phyloP scores from a whole-genome alignment of 2,329 filamentous ascomycete genomes.

The Epicoccum nigrum region DNA sequence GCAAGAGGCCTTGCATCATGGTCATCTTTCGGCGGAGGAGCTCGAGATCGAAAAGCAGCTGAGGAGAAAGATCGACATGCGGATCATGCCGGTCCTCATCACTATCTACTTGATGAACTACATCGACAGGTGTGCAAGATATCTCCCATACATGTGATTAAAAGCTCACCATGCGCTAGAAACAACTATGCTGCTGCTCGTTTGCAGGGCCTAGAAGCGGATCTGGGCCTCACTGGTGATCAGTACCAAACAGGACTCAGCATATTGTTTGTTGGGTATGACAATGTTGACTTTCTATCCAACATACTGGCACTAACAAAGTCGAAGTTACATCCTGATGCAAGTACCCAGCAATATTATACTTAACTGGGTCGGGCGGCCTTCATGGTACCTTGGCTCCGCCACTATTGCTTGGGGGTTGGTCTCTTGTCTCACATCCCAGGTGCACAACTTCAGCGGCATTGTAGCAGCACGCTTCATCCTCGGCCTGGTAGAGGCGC shows the following conservation, averaged over 20 bases:
- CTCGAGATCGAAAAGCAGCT: conserved; percentile 38
- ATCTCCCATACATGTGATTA: no score
- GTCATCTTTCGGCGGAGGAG: conserved; percentile 26
- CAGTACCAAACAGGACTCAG: conserved; percentile 25
- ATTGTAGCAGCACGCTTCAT: conserved; percentile 52
- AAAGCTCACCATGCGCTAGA: conserved; percentile 6
- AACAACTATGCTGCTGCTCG: conserved; percentile 39
- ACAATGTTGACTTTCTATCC: conserved; percentile 26
- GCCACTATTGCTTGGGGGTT: conserved; percentile 54
- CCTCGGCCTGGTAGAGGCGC: conserved; percentile 40
- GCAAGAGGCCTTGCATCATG: conserved; percentile 23
- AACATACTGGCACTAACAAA: not conserved
- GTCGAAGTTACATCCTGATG: conserved; percentile 62
- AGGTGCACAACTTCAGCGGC: conserved; percentile 51
- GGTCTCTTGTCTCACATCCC: conserved; percentile 55
- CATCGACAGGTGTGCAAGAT: conserved; percentile 26
- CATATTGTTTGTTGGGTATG: conserved; percentile 65
- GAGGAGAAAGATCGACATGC: conserved; percentile 37
- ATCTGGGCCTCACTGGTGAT: conserved; percentile 24
- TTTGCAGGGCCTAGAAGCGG: conserved; percentile 32
- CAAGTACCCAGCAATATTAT: conserved; percentile 67
- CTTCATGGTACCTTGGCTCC: conserved; percentile 59
- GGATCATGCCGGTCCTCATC: conserved; percentile 37
- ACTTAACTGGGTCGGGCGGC: conserved; percentile 59
- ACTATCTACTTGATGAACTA: conserved; percentile 40